A percentile compares a stretch with the other conserved stretches of the same genome.
These are phyloP conservation scores for Tagetes erecta DNA, from an alignment of 129 eudicot genomes.

Conservation along the genomic window DNA sequence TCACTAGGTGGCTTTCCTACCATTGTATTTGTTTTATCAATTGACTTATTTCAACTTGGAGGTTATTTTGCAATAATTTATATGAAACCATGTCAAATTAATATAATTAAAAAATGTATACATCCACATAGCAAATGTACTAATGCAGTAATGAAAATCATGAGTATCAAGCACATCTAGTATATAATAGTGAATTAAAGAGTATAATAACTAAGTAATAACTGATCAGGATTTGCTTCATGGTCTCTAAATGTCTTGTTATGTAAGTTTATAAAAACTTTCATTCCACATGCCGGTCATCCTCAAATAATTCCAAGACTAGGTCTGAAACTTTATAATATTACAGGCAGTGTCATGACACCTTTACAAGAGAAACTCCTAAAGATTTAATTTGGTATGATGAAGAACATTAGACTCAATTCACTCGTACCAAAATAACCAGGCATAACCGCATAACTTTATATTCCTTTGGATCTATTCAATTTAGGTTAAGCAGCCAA, in stretches of 20 bases:
- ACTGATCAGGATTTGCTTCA: no score
- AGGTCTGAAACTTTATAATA: not conserved
- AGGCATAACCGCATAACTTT: not conserved
- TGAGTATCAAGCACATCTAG: not conserved
- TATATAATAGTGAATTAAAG: no score
- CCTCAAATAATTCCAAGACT: not conserved
- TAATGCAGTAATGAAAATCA: conserved; percentile 1
- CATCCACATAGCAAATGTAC: not conserved
- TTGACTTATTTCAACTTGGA: conserved; percentile 4
- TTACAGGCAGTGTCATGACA: not conserved
- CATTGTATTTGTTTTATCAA: not conserved
- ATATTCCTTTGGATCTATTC: not conserved
- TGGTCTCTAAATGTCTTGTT: not conserved
- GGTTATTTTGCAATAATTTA: conserved; percentile 10
- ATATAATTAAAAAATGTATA: not conserved
- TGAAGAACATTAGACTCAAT: not conserved
- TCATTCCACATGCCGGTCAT: not conserved
- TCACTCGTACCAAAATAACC: not conserved
- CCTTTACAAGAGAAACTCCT: not conserved
- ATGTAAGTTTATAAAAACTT: not conserved
- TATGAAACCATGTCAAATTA: not conserved
- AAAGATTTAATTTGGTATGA: not conserved
- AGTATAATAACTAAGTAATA: no score
- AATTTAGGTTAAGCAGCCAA: not conserved
- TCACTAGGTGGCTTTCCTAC: not conserved